phyloP scores from a whole-genome alignment of 352 stramenopile species.

The Thraustochytrium striatum region DNA sequence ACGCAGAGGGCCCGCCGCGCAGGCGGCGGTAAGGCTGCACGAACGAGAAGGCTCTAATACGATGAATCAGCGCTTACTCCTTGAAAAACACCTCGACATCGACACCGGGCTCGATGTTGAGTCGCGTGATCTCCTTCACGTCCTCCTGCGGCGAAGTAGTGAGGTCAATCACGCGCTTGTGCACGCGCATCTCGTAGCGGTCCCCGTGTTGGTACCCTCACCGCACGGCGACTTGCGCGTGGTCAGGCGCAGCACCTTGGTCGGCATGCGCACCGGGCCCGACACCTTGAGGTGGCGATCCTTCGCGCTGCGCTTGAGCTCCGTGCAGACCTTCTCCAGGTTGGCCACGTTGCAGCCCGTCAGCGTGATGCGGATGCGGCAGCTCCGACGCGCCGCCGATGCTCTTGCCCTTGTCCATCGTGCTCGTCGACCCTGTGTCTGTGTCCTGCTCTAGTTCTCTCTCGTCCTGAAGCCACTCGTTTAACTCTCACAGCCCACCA shows the following conservation, averaged over 20 bases:
- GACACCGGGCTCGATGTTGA: conserved; percentile 97
- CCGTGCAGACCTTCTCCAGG: conserved; percentile 97
- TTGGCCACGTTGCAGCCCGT: conserved; percentile 98
- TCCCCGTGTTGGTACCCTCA: conserved; percentile 98
- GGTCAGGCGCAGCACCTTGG: conserved; percentile 96
- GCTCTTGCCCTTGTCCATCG: conserved; percentile 34
- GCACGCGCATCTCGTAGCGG: conserved; percentile 97
- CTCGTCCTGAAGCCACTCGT: no score
- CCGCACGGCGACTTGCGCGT: conserved; percentile 96
- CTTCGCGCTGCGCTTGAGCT: conserved; percentile 95
- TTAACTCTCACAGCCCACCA: no score
- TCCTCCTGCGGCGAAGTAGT: conserved; percentile 95
- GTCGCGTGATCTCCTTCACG: conserved; percentile 99
- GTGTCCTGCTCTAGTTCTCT: no score
- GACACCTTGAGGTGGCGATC: conserved; percentile 97
- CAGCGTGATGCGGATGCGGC: conserved; percentile 98
- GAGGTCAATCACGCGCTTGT: conserved; percentile 99
- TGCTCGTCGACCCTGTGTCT: neutral
- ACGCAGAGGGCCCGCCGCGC: no score
- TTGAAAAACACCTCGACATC: conserved; percentile 97
- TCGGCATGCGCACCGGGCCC: conserved; percentile 96
- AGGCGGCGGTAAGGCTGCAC: no score
- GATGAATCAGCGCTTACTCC: conserved; percentile 58
- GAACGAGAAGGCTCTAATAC: no score
- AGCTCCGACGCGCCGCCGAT: conserved; percentile 56